Evolutionary conservation across 2,329 filamentous ascomycete species (phyloP).

Genomic region (Colletotrichum lini): DNA sequence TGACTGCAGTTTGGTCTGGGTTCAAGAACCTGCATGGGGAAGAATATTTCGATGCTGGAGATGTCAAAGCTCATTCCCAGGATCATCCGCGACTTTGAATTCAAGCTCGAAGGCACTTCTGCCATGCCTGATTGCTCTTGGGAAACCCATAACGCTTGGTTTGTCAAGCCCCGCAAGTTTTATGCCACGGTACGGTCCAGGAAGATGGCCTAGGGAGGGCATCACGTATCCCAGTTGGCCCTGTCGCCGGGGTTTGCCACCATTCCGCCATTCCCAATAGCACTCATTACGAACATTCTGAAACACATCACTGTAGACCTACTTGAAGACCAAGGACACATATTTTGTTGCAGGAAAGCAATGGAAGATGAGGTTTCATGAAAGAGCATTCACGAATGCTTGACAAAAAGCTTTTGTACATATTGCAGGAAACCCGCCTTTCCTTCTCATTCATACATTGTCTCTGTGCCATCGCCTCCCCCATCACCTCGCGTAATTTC

Average conservation of each 20-base stretch:
- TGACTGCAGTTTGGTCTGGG: conserved; percentile 56
- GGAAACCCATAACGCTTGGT: conserved; percentile 57
- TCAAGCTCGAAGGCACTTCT: conserved; percentile 46
- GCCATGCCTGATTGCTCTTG: conserved; percentile 43
- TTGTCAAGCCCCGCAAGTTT: conserved; percentile 59
- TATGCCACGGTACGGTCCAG: conserved; percentile 46
- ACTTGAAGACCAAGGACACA: no score
- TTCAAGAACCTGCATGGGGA: conserved; percentile 59
- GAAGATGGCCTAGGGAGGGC: neutral
- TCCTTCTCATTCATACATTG: no score
- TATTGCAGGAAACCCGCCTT: no score
- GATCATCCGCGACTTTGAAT: conserved; percentile 53
- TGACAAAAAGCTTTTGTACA: no score
- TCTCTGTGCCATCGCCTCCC: no score
- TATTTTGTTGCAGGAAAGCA: no score
- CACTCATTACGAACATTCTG: neutral
- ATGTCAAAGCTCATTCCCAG: conserved; percentile 59
- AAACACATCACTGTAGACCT: neutral
- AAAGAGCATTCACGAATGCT: no score
- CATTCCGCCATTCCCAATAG: no score
- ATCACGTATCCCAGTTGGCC: neutral
- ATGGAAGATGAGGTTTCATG: no score
- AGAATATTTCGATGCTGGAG: conserved; percentile 60
- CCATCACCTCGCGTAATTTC: no score
- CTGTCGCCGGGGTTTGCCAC: neutral